These are phyloP conservation scores for Trichosporon coremiiforme DNA, from an alignment of 1,284 basidiomycete species.

Conservation along the genomic window DNA sequence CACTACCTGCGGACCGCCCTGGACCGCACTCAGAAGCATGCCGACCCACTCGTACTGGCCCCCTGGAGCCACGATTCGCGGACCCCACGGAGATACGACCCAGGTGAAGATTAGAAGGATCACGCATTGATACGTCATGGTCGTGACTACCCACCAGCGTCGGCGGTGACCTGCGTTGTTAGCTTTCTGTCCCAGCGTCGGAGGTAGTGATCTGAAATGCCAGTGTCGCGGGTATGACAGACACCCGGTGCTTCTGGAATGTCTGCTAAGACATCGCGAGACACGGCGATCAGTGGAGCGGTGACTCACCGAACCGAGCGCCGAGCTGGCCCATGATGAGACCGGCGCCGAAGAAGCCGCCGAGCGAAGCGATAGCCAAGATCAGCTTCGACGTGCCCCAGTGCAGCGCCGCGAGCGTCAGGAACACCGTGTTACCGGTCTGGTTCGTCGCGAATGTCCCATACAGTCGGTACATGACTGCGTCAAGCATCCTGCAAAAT, in stretches of 20 bases:
- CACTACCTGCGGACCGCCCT: slow-evolving; percentile 38
- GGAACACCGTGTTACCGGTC: slow-evolving; percentile 33
- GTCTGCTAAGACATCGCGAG: too few relatives aligned
- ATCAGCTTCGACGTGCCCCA: slow-evolving; percentile 24
- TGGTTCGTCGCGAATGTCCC: slow-evolving; percentile 32
- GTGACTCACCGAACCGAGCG: slow-evolving; percentile 31
- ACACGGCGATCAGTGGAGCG: not conserved
- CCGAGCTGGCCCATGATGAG: slow-evolving; percentile 41
- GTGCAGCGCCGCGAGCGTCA: slow-evolving; percentile 26
- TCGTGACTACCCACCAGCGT: slow-evolving; percentile 32
- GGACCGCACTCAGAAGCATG: slow-evolving; percentile 33
- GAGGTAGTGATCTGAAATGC: not conserved
- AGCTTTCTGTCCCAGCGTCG: not conserved
- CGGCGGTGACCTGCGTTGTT: slow-evolving; percentile 28
- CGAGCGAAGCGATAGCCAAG: slow-evolving; percentile 27
- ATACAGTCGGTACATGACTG: slow-evolving; percentile 28
- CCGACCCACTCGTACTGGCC: slow-evolving; percentile 31
- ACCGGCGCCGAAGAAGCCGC: slow-evolving; percentile 33
- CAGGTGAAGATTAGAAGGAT: slow-evolving; percentile 27
- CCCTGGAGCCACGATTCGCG: not conserved
- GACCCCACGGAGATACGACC: slow-evolving; percentile 23
- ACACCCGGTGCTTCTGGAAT: not conserved
- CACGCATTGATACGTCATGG: slow-evolving; percentile 28
- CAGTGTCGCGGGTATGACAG: not conserved
- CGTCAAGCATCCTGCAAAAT: slow-evolving; percentile 27